A percentile compares a stretch with the other conserved stretches of the same genome.
These are phyloP conservation scores for Colletotrichum orbiculare DNA, from an alignment of 2,329 filamentous ascomycete species.

Conservation along the genomic window DNA sequence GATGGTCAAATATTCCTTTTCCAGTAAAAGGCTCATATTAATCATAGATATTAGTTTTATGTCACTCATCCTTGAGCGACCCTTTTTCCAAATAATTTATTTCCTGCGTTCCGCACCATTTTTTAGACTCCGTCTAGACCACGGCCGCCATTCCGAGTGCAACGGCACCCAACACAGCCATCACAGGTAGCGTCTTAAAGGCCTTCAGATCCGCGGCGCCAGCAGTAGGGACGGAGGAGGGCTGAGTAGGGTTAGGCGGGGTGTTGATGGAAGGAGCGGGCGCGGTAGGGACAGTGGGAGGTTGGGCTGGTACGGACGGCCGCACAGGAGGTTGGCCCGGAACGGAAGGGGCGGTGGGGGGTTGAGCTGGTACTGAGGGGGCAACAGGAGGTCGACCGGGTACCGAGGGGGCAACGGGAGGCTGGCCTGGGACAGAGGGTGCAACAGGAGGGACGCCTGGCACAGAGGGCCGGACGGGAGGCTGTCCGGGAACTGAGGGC, in stretches of 20 bases:
- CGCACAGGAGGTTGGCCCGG: not conserved
- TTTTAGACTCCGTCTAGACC: not conserved
- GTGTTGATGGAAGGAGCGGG: not conserved
- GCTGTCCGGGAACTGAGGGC: not conserved
- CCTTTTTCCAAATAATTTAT: not conserved
- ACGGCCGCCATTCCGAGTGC: constrained; percentile 13
- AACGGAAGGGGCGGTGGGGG: not conserved
- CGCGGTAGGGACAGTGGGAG: not conserved
- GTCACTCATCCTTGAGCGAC: not conserved
- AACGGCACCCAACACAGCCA: constrained; percentile 19
- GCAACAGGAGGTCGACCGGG: not conserved
- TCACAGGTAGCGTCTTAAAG: constrained; percentile 5
- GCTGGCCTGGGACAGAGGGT: not conserved
- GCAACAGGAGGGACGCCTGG: not conserved
- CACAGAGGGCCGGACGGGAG: not conserved
- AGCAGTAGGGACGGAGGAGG: not conserved
- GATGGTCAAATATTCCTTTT: too few species aligned
- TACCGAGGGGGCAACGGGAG: too few species aligned
- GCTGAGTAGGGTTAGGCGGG: not conserved
- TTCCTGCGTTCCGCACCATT: not conserved
- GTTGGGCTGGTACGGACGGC: not conserved
- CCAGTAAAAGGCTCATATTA: too few species aligned
- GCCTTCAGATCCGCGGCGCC: constrained; percentile 11
- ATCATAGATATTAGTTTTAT: too few species aligned
- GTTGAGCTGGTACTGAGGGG: not conserved